Conservation (phyloP, 202 grass and related monocot species). For the Bolboschoenoplectus hybrid region DNA sequence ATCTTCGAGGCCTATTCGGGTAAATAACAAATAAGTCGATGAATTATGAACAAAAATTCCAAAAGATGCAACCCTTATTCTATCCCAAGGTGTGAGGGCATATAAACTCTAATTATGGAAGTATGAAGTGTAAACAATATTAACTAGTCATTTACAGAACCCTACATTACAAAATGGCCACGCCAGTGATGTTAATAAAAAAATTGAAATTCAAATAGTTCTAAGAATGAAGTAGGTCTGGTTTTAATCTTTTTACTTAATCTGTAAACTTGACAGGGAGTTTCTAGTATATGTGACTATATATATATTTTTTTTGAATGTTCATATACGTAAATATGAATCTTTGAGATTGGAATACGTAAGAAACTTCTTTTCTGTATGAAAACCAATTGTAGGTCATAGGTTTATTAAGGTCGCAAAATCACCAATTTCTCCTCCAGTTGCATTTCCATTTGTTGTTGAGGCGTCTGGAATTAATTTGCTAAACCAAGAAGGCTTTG, state of each 20-base stretch:
- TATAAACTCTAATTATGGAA: not conserved
- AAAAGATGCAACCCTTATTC: not conserved
- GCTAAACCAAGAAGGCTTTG: constrained; percentile 59
- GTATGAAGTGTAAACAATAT: not conserved
- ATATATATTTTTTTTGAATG: constrained; percentile 20
- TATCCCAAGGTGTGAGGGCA: not conserved
- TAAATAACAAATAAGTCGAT: constrained; percentile 37
- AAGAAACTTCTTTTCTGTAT: not conserved
- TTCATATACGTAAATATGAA: not conserved
- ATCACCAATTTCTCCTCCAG: constrained; percentile 80
- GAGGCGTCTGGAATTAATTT: constrained; percentile 76
- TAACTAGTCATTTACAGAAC: not conserved
- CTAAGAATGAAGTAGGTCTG: not conserved
- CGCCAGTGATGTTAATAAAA: not conserved
- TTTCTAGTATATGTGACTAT: constrained; percentile 10
- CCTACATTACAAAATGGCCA: constrained; percentile 17
- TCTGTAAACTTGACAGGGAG: not conserved
- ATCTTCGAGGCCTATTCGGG: constrained; percentile 97
- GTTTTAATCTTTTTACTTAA: constrained; percentile 15
- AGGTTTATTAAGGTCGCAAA: constrained; percentile 93
- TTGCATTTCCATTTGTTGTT: constrained; percentile 79
- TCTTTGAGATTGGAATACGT: not conserved
- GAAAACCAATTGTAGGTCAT: constrained; percentile 49
- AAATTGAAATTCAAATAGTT: not conserved
- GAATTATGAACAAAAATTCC: not conserved